Evolutionary conservation across 2,329 filamentous ascomycete genomes (phyloP).

Genomic region (Penicillium sp.): DNA sequence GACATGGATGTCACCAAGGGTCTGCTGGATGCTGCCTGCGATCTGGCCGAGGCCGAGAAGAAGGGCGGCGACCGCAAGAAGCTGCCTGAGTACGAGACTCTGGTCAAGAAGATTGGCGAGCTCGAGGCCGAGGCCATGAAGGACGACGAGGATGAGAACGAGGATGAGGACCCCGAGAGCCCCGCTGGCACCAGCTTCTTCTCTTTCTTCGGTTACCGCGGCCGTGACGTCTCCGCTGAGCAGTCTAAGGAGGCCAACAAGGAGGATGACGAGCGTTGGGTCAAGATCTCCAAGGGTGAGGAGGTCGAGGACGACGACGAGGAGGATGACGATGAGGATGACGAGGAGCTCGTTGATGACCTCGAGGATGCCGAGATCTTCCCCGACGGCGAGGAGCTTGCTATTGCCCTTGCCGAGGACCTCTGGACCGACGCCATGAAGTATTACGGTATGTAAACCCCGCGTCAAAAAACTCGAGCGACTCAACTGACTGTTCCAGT

Average conservation of each 20-base stretch:
- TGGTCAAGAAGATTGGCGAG: conserved; percentile 51
- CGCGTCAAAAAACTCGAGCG: neutral
- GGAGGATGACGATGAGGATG: conserved; percentile 45
- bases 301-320: conserved; percentile 42
- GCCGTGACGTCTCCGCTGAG: conserved; percentile 66
- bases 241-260: conserved; percentile 64
- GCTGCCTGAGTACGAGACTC: conserved; percentile 52
- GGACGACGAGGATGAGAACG: conserved; percentile 36
- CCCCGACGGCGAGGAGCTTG: conserved; percentile 80
- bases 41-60: conserved; percentile 65
- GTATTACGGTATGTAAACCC: conserved; percentile 72
- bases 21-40: conserved; percentile 68
- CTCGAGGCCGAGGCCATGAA: conserved; percentile 33
- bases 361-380: conserved; percentile 77
- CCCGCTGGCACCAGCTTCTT: conserved; percentile 77
- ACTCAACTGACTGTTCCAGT: conserved; percentile 50
- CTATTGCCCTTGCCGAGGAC: conserved; percentile 77
- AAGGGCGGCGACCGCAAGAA: conserved; percentile 49
- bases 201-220: conserved; percentile 79
- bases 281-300: conserved; percentile 51
- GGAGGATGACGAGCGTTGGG: conserved; percentile 59
- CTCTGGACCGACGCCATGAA: conserved; percentile 84
- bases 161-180: conserved; percentile 47
- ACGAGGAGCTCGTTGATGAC: conserved; percentile 58
- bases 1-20: conserved; percentile 81